These are phyloP conservation scores for Taxillus chinensis DNA, from an alignment of 164 flowering plant genomes.

Conservation along the genomic window DNA sequence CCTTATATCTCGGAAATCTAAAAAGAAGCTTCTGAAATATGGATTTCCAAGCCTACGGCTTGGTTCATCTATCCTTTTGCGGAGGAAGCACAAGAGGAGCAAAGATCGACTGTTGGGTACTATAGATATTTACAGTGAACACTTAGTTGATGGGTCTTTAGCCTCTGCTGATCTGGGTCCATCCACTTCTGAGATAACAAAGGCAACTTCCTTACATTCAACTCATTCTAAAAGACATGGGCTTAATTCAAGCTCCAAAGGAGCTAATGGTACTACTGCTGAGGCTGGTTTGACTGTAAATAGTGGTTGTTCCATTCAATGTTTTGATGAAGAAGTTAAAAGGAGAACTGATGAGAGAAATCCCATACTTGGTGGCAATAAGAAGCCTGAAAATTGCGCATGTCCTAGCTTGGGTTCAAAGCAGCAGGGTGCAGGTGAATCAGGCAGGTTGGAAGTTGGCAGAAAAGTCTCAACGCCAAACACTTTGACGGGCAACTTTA, in stretches of 20 bases:
- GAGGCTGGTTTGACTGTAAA: background rate
- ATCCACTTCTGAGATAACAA: constrained; percentile 34
- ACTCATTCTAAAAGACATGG: constrained; percentile 12
- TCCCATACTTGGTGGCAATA: constrained; percentile 19
- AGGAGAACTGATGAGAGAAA: constrained; percentile 21
- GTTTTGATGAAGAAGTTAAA: constrained; percentile 13
- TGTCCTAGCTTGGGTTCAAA: constrained; percentile 1
- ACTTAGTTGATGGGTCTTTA: constrained; percentile 11
- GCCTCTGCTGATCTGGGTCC: constrained; percentile 25
- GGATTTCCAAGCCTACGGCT: constrained; percentile 18
- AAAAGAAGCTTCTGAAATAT: constrained; percentile 34
- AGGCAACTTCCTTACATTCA: constrained; percentile 5
- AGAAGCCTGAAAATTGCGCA: constrained; percentile 14
- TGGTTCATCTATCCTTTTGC: background rate
- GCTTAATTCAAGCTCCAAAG: constrained; percentile 7
- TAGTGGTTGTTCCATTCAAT: constrained; percentile 6
- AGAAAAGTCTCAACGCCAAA: constrained; percentile 11
- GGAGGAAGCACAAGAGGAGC: constrained; percentile 28
- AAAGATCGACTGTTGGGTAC: constrained; percentile 8
- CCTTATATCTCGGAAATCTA: constrained; percentile 9
- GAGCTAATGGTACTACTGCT: too few relatives aligned
- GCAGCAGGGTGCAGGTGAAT: constrained; percentile 8
- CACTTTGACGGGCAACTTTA: background rate
- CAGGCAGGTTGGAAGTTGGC: constrained; percentile 10
- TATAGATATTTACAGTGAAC: constrained; percentile 10